Evolutionary conservation across 306 rosid species (phyloP), one percentile per base, ranked within the genome.

Genomic region (Leucaena leucocephala): DNA sequence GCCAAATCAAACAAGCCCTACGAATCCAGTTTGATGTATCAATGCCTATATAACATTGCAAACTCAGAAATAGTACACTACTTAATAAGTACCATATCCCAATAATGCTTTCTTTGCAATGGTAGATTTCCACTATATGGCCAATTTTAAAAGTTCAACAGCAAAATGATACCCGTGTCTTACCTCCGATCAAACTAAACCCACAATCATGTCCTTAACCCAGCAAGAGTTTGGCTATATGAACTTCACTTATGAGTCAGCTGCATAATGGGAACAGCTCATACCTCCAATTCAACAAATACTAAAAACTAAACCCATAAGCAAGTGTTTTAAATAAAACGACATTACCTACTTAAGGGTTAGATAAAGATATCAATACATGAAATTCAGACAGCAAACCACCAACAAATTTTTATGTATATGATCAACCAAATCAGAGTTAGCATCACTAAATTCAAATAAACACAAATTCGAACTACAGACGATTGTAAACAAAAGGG

Each of bases 381-480:
- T 81, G 92, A 88, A 81, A 87, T 76, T 81, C 67, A 87, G 80
- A 85, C 21, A 49, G 69, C 82, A 75, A 80, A 78, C 79, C 77
- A 8, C 82, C 73, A 78, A 82, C 70, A 73, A 34, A 64, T 36
- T 79, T 61, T 71, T 46, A 66, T 22, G 50, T 45, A 71, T 33
- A 36, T 49, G 81, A 49, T 36, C 77, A 68, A 82, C 68, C 76
- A 78, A 75, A 79, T 50, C 70, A 52, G 76, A 68, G 80, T 75
- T 67, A 74, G 79, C 76, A 71, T 69, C 76, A 82, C 67, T 64
- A 39, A 55, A 78, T 84, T 82, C 71, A 85, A 81, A 66, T 21
- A 46, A 78, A 80, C 76, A 83, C 21, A 78, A 70, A 68, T 76
- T 81, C 59, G 54, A 21, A 72, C 79, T 65, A 86, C 87, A 82